Conservation (phyloP, 1,139 yeast genomes). For the Candida sp. region DNA sequence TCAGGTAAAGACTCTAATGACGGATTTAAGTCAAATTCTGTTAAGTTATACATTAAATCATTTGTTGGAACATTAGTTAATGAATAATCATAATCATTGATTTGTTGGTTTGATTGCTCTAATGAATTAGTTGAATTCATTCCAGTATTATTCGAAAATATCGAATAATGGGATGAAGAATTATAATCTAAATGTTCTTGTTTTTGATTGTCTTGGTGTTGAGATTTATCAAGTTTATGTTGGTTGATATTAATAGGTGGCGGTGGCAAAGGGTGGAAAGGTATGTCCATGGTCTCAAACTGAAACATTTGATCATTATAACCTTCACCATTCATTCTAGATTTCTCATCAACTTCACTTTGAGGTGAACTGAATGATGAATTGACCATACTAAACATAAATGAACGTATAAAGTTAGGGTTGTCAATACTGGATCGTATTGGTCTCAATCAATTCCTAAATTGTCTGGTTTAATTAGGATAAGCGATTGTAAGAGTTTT, state of each 20-base stretch:
- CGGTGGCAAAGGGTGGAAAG: constrained; percentile 21
- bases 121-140: constrained; percentile 12
- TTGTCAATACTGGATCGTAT: background rate
- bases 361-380: constrained; percentile 13
- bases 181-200: constrained; percentile 5
- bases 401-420: background rate
- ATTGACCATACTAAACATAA: constrained; percentile 7
- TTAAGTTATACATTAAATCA: constrained; percentile 21
- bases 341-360: constrained; percentile 12
- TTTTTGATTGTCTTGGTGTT: constrained; percentile 9
- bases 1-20: constrained; percentile 29
- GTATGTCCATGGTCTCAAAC: constrained; percentile 2
- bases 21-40: constrained; percentile 25
- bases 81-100: constrained; percentile 6
- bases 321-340: constrained; percentile 1
- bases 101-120: constrained; percentile 3
- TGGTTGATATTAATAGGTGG: constrained; percentile 16
- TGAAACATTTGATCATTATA: constrained; percentile 5
- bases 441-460: background rate
- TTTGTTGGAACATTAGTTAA: constrained; percentile 7
- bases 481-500: background rate
- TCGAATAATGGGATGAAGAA: constrained; percentile 13
- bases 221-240: constrained; percentile 13
- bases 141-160: constrained; percentile 23
- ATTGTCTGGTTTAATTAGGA: background rate